Percentiles rank a stretch among this genome's conserved stretches.
Evolutionary conservation across 805 yeast genomes (phyloP).

Genomic region (Ogataea henricii): DNA sequence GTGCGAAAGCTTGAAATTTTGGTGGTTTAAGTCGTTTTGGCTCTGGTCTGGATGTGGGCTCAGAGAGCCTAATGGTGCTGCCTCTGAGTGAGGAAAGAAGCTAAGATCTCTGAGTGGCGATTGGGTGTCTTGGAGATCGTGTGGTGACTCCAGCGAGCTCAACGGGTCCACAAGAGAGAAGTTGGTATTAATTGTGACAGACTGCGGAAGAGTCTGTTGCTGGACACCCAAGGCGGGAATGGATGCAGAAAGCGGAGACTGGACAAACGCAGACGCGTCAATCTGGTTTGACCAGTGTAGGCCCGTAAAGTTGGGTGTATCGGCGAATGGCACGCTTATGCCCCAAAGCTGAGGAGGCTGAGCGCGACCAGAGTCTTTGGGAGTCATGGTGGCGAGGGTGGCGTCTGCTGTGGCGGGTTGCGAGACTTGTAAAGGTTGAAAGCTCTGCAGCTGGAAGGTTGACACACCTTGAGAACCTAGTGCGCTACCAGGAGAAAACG

Average conservation of each 20-base stretch:
- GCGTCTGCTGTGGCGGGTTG: background rate
- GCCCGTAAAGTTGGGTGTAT: background rate
- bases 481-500: background rate
- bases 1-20: background rate
- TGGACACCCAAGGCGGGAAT: background rate
- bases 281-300: background rate
- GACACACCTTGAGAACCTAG: background rate
- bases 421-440: background rate
- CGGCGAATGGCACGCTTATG: background rate
- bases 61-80: background rate
- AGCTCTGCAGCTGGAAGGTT: background rate
- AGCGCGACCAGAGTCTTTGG: background rate
- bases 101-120: constrained; percentile 1
- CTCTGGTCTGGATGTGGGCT: background rate
- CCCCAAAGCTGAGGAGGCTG: background rate
- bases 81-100: background rate
- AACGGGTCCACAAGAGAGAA: background rate
- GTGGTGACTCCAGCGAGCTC: background rate
- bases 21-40: background rate
- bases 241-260: background rate
- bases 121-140: background rate
- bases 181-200: background rate
- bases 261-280: background rate
- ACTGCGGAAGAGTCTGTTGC: background rate
- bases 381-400: background rate